Conservation (phyloP, 257 asterid species). For the Solanum pimpinellifolium region DNA sequence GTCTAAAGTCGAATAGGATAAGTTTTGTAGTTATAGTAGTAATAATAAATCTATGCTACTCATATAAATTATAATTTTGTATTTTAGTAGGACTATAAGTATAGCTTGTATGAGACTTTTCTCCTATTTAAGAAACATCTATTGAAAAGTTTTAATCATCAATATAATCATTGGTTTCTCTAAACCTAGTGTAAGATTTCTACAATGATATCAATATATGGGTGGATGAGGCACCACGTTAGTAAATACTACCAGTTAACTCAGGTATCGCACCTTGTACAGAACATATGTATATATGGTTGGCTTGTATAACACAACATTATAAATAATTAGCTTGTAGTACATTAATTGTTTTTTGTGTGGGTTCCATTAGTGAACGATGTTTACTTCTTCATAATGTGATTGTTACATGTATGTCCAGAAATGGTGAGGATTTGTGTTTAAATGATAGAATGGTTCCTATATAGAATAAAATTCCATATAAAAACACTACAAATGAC, state of each 20-base stretch:
- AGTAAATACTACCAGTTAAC: neutral
- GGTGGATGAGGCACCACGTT: neutral
- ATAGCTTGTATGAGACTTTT: neutral
- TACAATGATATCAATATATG: neutral
- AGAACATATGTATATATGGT: neutral
- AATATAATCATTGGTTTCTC: too few relatives aligned
- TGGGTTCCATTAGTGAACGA: neutral
- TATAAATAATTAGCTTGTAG: too few relatives aligned
- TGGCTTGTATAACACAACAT: neutral
- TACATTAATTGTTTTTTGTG: too few relatives aligned
- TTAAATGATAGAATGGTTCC: neutral
- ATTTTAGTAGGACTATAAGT: too few relatives aligned
- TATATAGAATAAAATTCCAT: neutral
- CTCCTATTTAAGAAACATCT: neutral
- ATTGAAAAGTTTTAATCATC: neutral
- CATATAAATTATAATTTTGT: neutral
- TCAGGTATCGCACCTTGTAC: neutral
- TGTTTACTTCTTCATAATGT: neutral
- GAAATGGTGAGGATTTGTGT: neutral
- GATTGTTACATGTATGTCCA: neutral
- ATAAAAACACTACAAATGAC: too few relatives aligned
- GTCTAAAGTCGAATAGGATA: neutral
- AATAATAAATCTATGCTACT: neutral
- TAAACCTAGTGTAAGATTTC: neutral
- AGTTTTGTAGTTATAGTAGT: neutral